Evolutionary conservation across 1,139 yeast genomes (phyloP).

Genomic region (Yamadazyma sp.): DNA sequence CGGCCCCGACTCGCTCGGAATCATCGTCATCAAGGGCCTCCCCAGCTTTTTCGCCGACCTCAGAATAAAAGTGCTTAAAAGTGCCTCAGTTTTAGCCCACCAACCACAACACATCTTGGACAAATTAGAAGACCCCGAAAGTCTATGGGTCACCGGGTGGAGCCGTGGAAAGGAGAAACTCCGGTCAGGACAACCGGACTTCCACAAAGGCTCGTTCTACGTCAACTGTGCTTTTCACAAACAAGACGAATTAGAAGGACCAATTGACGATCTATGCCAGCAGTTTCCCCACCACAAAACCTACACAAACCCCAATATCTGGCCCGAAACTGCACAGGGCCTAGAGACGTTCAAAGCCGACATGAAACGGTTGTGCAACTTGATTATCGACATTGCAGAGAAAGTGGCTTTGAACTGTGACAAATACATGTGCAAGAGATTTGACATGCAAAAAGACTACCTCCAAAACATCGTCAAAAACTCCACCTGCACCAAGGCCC

Average conservation of each 20-base stretch:
- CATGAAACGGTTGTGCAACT: constrained; percentile 38
- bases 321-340: constrained; percentile 42
- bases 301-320: constrained; percentile 52
- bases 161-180: constrained; percentile 61
- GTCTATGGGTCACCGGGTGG: constrained; percentile 61
- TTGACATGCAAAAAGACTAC: constrained; percentile 35
- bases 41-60: constrained; percentile 39
- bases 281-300: constrained; percentile 37
- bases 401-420: constrained; percentile 58
- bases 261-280: constrained; percentile 29
- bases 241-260: constrained; percentile 46
- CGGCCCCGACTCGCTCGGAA: constrained; percentile 59
- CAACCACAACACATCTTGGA: constrained; percentile 35
- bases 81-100: constrained; percentile 47
- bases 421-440: constrained; percentile 30
- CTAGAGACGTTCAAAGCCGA: constrained; percentile 32
- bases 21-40: constrained; percentile 45
- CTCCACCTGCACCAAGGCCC: constrained; percentile 60
- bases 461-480: constrained; percentile 46
- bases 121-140: constrained; percentile 46
- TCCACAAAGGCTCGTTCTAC: constrained; percentile 58
- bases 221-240: constrained; percentile 59
- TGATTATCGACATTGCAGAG: constrained; percentile 52
- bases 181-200: constrained; percentile 44
- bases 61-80: constrained; percentile 42